A percentile compares a stretch with the other conserved stretches of the same genome.
These are phyloP conservation scores for Ampelocalamus luodianensis DNA, from an alignment of 176 grass and related monocot species.

Conservation along the genomic window DNA sequence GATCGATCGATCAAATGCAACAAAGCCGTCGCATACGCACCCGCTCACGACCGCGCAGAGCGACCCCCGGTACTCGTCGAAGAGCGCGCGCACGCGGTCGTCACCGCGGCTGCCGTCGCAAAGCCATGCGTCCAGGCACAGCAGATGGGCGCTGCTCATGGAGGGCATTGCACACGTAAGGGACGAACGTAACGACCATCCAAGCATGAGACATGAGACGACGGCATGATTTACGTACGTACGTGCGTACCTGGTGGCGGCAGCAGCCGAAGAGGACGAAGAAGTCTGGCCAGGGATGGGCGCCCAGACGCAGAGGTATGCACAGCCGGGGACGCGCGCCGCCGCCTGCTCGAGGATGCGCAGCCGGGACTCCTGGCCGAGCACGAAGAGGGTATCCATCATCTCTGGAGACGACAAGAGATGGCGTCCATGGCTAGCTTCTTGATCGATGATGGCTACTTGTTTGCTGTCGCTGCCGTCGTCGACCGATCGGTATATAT, in stretches of 20 bases:
- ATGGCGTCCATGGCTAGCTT: not conserved
- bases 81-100: constrained; percentile 49
- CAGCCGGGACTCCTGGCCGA: constrained; percentile 48
- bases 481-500: not conserved
- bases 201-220: not conserved
- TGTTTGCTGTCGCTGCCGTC: constrained; percentile 17
- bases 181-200: not conserved
- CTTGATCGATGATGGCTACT: not conserved
- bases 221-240: not conserved
- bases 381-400: constrained; percentile 53
- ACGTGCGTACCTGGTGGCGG: constrained; percentile 34
- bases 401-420: not conserved
- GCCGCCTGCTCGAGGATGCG: constrained; percentile 55
- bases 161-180: constrained; percentile 16
- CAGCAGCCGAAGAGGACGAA: not conserved
- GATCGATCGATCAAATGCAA: not conserved
- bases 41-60: constrained; percentile 54
- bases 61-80: constrained; percentile 59
- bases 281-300: constrained; percentile 7
- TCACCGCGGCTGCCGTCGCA: constrained; percentile 18
- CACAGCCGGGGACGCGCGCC: constrained; percentile 52
- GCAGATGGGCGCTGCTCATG: constrained; percentile 28
- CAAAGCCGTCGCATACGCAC: constrained; percentile 45
- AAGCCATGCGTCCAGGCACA: constrained; percentile 61
- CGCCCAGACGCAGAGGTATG: constrained; percentile 56